phyloP scores from a whole-genome alignment of 805 yeast genomes.

The Sugiyamaella mastotermitis region DNA sequence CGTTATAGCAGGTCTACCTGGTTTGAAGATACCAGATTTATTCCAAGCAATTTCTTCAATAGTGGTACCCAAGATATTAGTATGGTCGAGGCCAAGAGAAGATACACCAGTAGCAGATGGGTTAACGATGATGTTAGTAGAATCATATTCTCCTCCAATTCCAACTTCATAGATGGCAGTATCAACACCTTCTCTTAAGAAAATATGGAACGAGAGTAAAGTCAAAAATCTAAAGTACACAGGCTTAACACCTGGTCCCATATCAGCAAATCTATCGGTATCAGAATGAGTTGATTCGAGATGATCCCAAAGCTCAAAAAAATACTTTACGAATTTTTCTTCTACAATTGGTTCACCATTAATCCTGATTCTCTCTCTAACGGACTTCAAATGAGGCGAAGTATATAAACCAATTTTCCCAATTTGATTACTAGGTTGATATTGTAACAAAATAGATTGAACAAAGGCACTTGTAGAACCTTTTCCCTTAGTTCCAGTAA shows the following conservation, averaged over 20 bases:
- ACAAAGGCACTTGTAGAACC: constrained; percentile 97
- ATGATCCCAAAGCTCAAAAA: constrained; percentile 90
- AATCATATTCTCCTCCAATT: constrained; percentile 95
- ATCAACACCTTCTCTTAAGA: constrained; percentile 81
- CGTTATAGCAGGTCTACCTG: constrained; percentile 57
- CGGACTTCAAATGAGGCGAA: constrained; percentile 91
- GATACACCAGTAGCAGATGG: constrained; percentile 86
- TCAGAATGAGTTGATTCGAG: constrained; percentile 56
- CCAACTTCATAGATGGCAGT: constrained; percentile 97
- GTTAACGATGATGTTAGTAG: constrained; percentile 77
- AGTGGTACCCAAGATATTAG: constrained; percentile 78
- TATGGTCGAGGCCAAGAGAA: constrained; percentile 88
- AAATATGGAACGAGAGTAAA: constrained; percentile 82
- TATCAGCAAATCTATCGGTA: constrained; percentile 57
- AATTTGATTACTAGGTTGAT: constrained; percentile 35
- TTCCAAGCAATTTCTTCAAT: constrained; percentile 92
- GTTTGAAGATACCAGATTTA: constrained; percentile 87
- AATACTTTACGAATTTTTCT: constrained; percentile 75
- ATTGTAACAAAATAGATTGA: constrained; percentile 69
- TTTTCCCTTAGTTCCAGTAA: constrained; percentile 97
- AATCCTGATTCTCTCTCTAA: constrained; percentile 84
- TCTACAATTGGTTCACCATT: constrained; percentile 82
- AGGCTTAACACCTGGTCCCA: constrained; percentile 71
- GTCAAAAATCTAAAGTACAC: constrained; percentile 92
- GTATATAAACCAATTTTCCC: constrained; percentile 85